These are phyloP conservation scores for Chlamydomonas sp. DNA, from an alignment of 139 green algal genomes.

Conservation along the genomic window DNA sequence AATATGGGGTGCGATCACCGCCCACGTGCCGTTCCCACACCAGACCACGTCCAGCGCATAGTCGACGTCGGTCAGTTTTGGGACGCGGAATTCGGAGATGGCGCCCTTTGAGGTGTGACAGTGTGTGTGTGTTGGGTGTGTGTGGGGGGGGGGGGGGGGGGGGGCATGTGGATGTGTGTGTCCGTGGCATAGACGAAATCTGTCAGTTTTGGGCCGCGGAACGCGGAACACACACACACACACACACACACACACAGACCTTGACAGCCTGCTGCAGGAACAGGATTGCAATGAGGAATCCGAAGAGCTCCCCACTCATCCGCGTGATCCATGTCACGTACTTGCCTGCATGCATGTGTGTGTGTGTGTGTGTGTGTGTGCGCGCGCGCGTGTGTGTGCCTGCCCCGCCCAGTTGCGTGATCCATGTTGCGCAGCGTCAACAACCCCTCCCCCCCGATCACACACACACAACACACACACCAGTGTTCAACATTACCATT, in stretches of 20 bases:
- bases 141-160: too few species aligned
- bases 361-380: too few species aligned
- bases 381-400: too few species aligned
- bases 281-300: slow-evolving; percentile 79
- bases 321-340: too few species aligned
- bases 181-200: neutral
- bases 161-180: neutral
- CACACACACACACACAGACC: slow-evolving; percentile 11
- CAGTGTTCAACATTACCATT: slow-evolving; percentile 36
- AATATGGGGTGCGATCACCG: too few species aligned
- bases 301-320: slow-evolving; percentile 82
- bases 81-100: neutral
- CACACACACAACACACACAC: slow-evolving; percentile 52
- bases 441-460: too few species aligned
- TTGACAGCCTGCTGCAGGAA: slow-evolving; percentile 82
- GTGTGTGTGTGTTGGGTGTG: neutral
- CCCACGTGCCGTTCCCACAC: slow-evolving; percentile 71
- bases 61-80: neutral
- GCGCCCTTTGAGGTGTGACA: neutral
- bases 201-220: neutral
- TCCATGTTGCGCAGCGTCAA: too few species aligned
- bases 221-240: neutral
- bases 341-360: too few species aligned
- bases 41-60: neutral
- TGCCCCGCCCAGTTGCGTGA: too few species aligned